A percentile compares a stretch with the other conserved stretches of the same genome.
These are phyloP conservation scores for Diaporthe longicolla DNA, from an alignment of 2,329 filamentous ascomycete species.

Conservation along the genomic window DNA sequence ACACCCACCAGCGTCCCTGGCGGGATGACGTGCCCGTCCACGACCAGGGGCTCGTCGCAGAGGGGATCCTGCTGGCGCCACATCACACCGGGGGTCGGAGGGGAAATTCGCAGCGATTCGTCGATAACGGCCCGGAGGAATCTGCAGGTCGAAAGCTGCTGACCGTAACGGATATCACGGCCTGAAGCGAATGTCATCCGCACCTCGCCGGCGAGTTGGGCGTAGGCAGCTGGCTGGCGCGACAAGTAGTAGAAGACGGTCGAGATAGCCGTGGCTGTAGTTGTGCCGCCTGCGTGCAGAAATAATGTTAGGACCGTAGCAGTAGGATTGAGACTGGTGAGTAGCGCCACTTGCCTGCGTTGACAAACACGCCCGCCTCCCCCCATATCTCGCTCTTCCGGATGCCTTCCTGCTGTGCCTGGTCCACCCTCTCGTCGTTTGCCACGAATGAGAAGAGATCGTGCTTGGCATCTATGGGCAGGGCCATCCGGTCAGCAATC, in stretches of 20 bases:
- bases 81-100: not conserved
- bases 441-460: not conserved
- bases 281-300: constrained; percentile 12
- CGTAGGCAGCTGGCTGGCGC: constrained; percentile 6
- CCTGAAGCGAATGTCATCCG: constrained; percentile 4
- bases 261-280: constrained; percentile 5
- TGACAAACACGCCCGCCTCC: constrained; percentile 17
- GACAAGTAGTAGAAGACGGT: constrained; percentile 17
- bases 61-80: not conserved
- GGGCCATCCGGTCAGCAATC: constrained; percentile 6
- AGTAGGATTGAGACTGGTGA: not conserved
- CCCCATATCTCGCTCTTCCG: constrained; percentile 31
- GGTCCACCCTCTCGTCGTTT: constrained; percentile 18
- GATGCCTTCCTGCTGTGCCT: constrained; percentile 29
- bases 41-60: constrained; percentile 33
- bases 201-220: not conserved
- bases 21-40: constrained; percentile 52
- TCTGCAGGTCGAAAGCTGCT: not conserved
- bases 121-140: constrained; percentile 22
- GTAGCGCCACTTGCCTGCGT: constrained; percentile 21
- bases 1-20: constrained; percentile 51
- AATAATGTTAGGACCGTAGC: not conserved
- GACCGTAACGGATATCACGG: constrained; percentile 2
- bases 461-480: constrained; percentile 8
- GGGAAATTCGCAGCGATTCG: constrained; percentile 6